Evolutionary conservation across 139 green algal species (phyloP).

Genomic region (Tetratostichococcus sp.): DNA sequence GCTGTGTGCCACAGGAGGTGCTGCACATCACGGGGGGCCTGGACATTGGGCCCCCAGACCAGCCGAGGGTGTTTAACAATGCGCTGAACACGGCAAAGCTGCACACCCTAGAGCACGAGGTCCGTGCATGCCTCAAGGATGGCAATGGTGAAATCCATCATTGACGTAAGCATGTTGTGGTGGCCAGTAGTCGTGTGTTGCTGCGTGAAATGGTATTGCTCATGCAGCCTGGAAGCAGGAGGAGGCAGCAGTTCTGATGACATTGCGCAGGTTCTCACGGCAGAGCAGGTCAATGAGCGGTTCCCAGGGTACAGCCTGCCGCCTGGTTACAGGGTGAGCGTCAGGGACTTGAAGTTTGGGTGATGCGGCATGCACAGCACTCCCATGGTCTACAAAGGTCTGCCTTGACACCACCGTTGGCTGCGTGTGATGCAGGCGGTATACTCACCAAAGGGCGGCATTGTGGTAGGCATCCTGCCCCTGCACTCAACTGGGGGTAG

Average conservation of each 20-base stretch:
- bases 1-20: conserved; percentile 20
- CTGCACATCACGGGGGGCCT: conserved; percentile 36
- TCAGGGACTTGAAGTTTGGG: too few species aligned
- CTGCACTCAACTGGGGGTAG: too few species aligned
- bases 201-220: too few species aligned
- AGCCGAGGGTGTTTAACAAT: conserved; percentile 26
- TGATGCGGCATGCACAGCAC: too few species aligned
- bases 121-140: not conserved
- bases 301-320: conserved; percentile 55
- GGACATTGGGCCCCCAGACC: not conserved
- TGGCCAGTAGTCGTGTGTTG: too few species aligned
- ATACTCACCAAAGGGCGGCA: conserved; percentile 56
- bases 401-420: not conserved
- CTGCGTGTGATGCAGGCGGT: conserved; percentile 23
- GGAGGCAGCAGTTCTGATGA: too few species aligned
- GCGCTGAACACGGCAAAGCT: conserved; percentile 18
- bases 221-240: too few species aligned
- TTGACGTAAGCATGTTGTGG: too few species aligned
- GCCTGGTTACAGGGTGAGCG: conserved; percentile 13
- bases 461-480: too few species aligned
- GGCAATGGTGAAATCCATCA: too few species aligned
- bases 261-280: conserved; percentile 41
- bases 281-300: conserved; percentile 30
- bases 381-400: too few species aligned
- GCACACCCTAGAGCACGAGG: conserved; percentile 48